Evolutionary conservation across 2,329 filamentous ascomycete genomes (phyloP), one percentile per base, ranked within the genome.

Genomic region (Didymella segeticola): DNA sequence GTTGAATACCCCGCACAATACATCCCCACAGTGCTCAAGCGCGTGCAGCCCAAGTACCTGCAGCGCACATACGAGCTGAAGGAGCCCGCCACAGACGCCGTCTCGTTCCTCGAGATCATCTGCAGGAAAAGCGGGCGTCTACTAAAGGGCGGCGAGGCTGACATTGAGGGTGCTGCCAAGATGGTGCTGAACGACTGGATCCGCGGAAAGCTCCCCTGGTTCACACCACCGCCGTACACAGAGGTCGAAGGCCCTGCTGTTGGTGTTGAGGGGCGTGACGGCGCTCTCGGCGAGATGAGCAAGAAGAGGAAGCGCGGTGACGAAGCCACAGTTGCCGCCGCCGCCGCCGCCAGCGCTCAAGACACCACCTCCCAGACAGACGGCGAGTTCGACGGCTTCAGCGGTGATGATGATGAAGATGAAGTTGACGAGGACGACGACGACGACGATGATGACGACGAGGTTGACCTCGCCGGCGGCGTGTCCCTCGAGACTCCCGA

Each of bases 131-230:
- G 87, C 53, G 95, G 95, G 14, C 84, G 93, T 64, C 78, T 99
- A 17, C 79, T 98, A 14, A 92, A 91, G 72, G 93, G 91, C 53
- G 95, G 93, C n/a, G 95, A 98, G 73, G 89, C 93, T 4, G 95
- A 99, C 74, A 79, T 97, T 49, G 93, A 98, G 67, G 92, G 93
- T 66, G 92, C 96, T 41, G 95, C 95, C 1, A 96, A 96, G 77
- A 96, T 96, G 86, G 89, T 99, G 1, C 79, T 99, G 55, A 98
- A 96, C 68, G 95, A 99, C 71, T 99, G 98, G 73, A 85, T 98
- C 69, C 82, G 95, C 60, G 95, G 95, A 51, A 97, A 93, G 77
- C 90, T 98, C 22, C 95, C 95, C 1, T 99, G 96, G 95, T 99
- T 92, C 70, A 95, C 90, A 0, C 87, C 91, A 8, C 88, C 92